phyloP scores from a whole-genome alignment of 2,329 filamentous ascomycete species.

The Lachnellula hyalina region DNA sequence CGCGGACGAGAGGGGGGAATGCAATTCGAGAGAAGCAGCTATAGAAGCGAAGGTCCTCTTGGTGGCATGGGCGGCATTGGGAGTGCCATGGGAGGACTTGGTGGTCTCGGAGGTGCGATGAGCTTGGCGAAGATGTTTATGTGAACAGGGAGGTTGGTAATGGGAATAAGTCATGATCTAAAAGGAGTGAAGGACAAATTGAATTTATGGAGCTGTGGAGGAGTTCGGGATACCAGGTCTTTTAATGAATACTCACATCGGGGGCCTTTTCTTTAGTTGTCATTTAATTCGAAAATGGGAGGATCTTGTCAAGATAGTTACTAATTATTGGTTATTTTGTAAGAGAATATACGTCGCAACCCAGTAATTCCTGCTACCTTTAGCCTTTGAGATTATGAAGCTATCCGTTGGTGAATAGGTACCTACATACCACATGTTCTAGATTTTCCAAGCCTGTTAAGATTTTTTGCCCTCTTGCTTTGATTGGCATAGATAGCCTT shows the following conservation, averaged over 20 bases:
- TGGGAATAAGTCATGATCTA: background rate
- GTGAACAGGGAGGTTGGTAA: slow-evolving; percentile 13
- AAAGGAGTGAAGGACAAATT: slow-evolving; percentile 1
- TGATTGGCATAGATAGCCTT: no score
- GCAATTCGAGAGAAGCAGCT: slow-evolving; percentile 19
- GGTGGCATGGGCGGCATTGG: slow-evolving; percentile 18
- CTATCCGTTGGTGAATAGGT: no score
- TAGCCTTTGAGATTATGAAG: no score
- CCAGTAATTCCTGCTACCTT: no score
- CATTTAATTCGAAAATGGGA: no score
- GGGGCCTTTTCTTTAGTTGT: slow-evolving; percentile 1
- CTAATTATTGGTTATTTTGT: no score
- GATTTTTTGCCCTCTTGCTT: no score
- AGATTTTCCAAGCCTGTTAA: no score
- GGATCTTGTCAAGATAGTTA: no score
- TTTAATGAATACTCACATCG: background rate
- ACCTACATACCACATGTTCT: no score
- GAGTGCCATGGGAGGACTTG: slow-evolving; percentile 21
- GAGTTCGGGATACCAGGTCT: slow-evolving; percentile 11
- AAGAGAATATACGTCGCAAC: no score
- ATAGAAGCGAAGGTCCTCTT: slow-evolving; percentile 10
- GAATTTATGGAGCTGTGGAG: slow-evolving; percentile 1
- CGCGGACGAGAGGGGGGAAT: slow-evolving; percentile 7
- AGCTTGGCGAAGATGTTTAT: slow-evolving; percentile 32
- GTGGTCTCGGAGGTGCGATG: slow-evolving; percentile 25